Percentiles rank a stretch among this genome's conserved stretches.
Evolutionary conservation across 805 yeast genomes (phyloP).

Genomic region (Jamesozyma rosinii): DNA sequence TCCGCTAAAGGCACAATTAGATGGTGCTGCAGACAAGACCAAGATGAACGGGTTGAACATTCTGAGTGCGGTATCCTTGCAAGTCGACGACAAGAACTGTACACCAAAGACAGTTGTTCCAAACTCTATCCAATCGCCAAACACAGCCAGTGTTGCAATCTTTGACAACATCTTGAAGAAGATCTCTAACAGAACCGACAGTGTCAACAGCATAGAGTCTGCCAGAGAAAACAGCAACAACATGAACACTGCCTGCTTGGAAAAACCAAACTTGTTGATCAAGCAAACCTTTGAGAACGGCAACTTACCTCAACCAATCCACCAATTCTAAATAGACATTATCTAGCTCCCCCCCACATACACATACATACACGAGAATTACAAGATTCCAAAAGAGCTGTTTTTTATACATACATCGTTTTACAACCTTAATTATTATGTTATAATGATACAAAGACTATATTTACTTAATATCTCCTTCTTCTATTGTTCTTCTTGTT

Average conservation of each 20-base stretch:
- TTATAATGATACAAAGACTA: no score
- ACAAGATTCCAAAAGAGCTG: no score
- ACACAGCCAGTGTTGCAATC: conserved; percentile 5
- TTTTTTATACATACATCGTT: no score
- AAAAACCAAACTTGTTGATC: conserved; percentile 6
- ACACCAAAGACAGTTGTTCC: neutral
- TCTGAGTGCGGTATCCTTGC: conserved; percentile 25
- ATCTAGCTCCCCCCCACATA: no score
- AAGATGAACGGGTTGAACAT: conserved; percentile 23
- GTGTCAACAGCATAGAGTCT: no score
- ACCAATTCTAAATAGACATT: no score
- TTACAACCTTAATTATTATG: no score
- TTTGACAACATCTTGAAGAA: conserved; percentile 3
- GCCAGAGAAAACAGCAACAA: neutral
- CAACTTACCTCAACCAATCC: conserved; percentile 26
- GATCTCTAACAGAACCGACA: neutral
- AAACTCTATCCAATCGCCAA: neutral
- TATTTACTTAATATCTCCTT: no score
- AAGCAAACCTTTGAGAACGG: conserved; percentile 22
- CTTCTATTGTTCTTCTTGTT: neutral
- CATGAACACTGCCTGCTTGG: conserved; percentile 1
- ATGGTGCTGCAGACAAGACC: conserved; percentile 2
- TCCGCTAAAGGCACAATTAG: conserved; percentile 5
- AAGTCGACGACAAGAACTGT: conserved; percentile 8
- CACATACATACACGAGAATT: no score